Evolutionary conservation across 805 yeast species (phyloP).

Genomic region (Wickerhamiella kurtzmanii): DNA sequence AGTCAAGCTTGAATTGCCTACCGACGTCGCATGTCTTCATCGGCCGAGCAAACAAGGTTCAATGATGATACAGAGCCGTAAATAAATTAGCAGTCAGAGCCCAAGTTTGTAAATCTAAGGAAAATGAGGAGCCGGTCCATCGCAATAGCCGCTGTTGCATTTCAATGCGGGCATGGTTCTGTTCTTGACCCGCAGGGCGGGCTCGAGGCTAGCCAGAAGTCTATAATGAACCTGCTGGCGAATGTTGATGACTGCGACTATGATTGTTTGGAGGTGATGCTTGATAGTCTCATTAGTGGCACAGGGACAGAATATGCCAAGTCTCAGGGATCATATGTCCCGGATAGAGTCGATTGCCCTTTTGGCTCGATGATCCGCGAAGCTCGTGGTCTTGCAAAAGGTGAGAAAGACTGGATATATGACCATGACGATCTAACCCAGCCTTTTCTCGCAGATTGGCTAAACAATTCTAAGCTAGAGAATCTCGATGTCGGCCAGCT

Average conservation of each 20-base stretch:
- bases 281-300: background rate
- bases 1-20: too few relatives aligned
- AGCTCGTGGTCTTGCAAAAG: conserved; percentile 4
- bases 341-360: conserved; percentile 5
- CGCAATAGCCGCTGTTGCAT: too few relatives aligned
- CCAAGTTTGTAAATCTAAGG: too few relatives aligned
- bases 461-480: conserved; percentile 32
- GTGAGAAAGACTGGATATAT: conserved; percentile 22
- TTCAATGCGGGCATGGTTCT: too few relatives aligned
- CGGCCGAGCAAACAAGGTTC: too few relatives aligned
- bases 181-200: background rate
- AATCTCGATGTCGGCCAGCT: conserved; percentile 34
- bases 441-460: conserved; percentile 30
- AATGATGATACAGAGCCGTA: too few relatives aligned
- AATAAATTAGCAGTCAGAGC: too few relatives aligned
- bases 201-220: too few relatives aligned
- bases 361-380: background rate
- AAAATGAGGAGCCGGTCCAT: too few relatives aligned
- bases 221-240: background rate
- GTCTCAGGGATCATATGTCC: conserved; percentile 7
- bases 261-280: conserved; percentile 1
- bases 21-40: too few relatives aligned
- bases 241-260: background rate
- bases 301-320: background rate
- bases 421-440: conserved; percentile 23